These are phyloP conservation scores for Diaporthe helianthi DNA, from an alignment of 2,329 filamentous ascomycete genomes.

Conservation along the genomic window DNA sequence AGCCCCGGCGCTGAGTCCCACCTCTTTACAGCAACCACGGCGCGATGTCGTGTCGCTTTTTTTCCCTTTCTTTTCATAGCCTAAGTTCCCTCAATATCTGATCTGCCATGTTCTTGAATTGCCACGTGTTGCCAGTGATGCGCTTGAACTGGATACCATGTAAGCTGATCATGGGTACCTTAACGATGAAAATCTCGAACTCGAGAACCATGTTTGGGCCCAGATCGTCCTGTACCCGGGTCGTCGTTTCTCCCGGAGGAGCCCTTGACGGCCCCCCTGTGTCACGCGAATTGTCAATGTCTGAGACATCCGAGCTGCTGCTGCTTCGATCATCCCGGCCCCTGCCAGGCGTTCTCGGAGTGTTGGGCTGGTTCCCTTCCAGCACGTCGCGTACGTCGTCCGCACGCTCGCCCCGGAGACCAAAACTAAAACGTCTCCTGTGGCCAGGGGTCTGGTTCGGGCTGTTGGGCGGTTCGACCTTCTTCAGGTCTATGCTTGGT, in stretches of 20 bases:
- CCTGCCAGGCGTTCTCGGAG: slow-evolving; percentile 52
- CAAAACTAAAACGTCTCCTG: slow-evolving; percentile 83
- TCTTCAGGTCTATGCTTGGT: slow-evolving; percentile 88
- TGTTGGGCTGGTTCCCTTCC: slow-evolving; percentile 54
- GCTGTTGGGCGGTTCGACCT: slow-evolving; percentile 70
- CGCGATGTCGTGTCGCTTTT: background rate
- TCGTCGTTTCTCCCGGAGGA: slow-evolving; percentile 84
- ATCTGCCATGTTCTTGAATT: slow-evolving; percentile 98
- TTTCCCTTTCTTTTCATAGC: slow-evolving; percentile 58
- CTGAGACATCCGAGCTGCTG: slow-evolving; percentile 85
- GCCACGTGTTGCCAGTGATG: slow-evolving; percentile 93
- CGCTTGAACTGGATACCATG: slow-evolving; percentile 99
- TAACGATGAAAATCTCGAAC: slow-evolving; percentile 98
- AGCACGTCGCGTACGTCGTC: slow-evolving; percentile 73
- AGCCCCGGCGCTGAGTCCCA: background rate
- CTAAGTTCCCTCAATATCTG: slow-evolving; percentile 88
- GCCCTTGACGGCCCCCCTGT: slow-evolving; percentile 58
- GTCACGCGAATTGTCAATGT: slow-evolving; percentile 62
- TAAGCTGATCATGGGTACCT: slow-evolving; percentile 89
- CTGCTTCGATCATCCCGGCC: slow-evolving; percentile 71
- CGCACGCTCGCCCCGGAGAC: slow-evolving; percentile 70
- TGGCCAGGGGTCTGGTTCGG: slow-evolving; percentile 66
- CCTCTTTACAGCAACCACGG: background rate
- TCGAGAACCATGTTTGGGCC: slow-evolving; percentile 83
- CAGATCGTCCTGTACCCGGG: slow-evolving; percentile 88